phyloP scores from a whole-genome alignment of 371 early-diverging fungal genomes.

The Nematocida sp. region DNA sequence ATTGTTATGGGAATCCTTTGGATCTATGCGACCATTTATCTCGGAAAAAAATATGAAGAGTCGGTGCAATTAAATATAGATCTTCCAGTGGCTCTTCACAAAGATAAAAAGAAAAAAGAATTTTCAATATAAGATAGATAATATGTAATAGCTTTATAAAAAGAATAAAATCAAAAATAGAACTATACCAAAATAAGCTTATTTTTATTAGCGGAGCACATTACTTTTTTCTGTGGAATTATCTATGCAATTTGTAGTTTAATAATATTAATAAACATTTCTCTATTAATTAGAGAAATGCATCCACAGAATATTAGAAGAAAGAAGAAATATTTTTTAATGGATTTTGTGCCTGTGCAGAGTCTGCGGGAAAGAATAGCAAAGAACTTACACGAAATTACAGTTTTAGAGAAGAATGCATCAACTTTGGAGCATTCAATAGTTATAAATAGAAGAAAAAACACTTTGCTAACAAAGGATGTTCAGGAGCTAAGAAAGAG shows the following conservation, averaged over 20 bases:
- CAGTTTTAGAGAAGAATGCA: conserved; percentile 3
- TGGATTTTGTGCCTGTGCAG: conserved; percentile 1
- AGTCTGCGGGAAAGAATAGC: conserved; percentile 23
- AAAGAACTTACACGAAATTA: not conserved
- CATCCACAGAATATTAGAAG: not conserved
- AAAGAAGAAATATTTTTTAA: not conserved
- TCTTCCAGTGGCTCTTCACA: conserved; percentile 16
- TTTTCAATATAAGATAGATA: not conserved
- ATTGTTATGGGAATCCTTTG: conserved; percentile 57
- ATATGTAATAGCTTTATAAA: no score
- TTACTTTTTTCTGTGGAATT: no score
- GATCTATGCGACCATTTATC: conserved; percentile 62
- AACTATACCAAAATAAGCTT: not conserved
- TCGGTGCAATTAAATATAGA: conserved; percentile 53
- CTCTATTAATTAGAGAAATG: no score
- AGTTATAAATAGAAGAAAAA: conserved; percentile 29
- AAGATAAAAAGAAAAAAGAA: not conserved
- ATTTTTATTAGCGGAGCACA: no score
- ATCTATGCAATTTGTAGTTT: no score
- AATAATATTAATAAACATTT: no score
- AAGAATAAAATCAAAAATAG: not conserved
- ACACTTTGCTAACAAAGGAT: conserved; percentile 20
- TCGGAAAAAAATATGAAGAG: conserved; percentile 59
- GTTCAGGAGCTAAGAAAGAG: conserved; percentile 42
- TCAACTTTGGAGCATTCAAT: conserved; percentile 15